A percentile compares a stretch with the other conserved stretches of the same genome.
Conservation (phyloP, 768 basidiomycete genomes). For the Infundibulicybe gibba region DNA sequence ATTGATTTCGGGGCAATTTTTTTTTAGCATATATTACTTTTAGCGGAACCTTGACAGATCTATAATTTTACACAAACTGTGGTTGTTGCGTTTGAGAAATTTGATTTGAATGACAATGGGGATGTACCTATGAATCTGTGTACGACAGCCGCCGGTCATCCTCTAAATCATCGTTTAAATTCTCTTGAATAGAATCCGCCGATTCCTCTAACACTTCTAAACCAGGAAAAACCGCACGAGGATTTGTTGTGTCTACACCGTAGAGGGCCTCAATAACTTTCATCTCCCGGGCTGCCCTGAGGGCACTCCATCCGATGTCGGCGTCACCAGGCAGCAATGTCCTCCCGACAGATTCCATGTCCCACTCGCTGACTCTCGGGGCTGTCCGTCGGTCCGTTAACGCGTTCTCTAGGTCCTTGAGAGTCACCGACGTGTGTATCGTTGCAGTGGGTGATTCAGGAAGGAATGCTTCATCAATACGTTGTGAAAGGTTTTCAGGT, state of each 20-base stretch:
- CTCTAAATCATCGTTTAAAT: slow-evolving; percentile 16
- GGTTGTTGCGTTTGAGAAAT: too few relatives aligned
- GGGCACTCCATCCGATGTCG: slow-evolving; percentile 22
- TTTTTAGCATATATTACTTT: too few relatives aligned
- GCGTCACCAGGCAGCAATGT: not conserved
- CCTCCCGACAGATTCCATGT: slow-evolving; percentile 11
- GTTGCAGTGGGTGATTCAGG: not conserved
- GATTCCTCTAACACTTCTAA: slow-evolving; percentile 44
- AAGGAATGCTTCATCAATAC: slow-evolving; percentile 65
- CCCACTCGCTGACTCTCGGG: slow-evolving; percentile 37
- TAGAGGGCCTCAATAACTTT: slow-evolving; percentile 51
- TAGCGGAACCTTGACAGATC: too few relatives aligned
- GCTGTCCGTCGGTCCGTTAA: slow-evolving; percentile 21
- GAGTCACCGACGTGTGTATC: slow-evolving; percentile 4
- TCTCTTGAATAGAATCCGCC: slow-evolving; percentile 11
- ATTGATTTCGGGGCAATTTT: too few relatives aligned
- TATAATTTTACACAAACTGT: too few relatives aligned
- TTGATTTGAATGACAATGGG: too few relatives aligned
- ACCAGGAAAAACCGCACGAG: slow-evolving; percentile 31
- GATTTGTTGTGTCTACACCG: slow-evolving; percentile 33
- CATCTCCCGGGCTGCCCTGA: slow-evolving; percentile 27
- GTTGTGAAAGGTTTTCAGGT: slow-evolving; percentile 56
- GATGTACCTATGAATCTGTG: slow-evolving; percentile 1
- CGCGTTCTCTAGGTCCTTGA: slow-evolving; percentile 11
- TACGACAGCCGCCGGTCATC: slow-evolving; percentile 12